A percentile compares a stretch with the other conserved stretches of the same genome.
phyloP scores from a whole-genome alignment of 306 rosid genomes.

The Cercis canadensis region DNA sequence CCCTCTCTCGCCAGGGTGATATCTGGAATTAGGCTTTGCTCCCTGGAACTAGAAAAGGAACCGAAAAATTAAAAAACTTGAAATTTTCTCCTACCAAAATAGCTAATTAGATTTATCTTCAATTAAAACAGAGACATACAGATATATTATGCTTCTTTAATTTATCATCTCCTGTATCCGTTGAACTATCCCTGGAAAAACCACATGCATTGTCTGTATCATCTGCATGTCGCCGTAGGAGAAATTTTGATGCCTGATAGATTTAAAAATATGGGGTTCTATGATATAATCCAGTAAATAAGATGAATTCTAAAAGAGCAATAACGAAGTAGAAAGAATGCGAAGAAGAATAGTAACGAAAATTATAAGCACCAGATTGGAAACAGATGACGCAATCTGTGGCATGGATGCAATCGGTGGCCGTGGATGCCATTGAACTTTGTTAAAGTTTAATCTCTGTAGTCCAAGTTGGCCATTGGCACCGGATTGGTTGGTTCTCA shows the following conservation, averaged over 20 bases:
- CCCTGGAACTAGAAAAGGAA: slow-evolving; percentile 38
- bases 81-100: slow-evolving; percentile 18
- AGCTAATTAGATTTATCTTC: slow-evolving; percentile 8
- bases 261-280: slow-evolving; percentile 14
- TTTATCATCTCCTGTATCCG: slow-evolving; percentile 40
- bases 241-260: slow-evolving; percentile 61
- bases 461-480: slow-evolving; percentile 39
- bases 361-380: slow-evolving; percentile 64
- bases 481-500: slow-evolving; percentile 37
- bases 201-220: slow-evolving; percentile 28
- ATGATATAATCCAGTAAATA: slow-evolving; percentile 24
- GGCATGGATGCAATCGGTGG: slow-evolving; percentile 56
- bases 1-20: slow-evolving; percentile 19
- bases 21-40: slow-evolving; percentile 36
- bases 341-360: slow-evolving; percentile 18
- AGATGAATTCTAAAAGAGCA: slow-evolving; percentile 18
- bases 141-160: slow-evolving; percentile 32
- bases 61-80: background rate
- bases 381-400: slow-evolving; percentile 68
- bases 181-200: slow-evolving; percentile 38
- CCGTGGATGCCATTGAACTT: slow-evolving; percentile 57
- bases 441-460: slow-evolving; percentile 47
- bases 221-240: slow-evolving; percentile 40
- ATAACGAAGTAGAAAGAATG: background rate
- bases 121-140: slow-evolving; percentile 43